Percentiles rank a stretch among this genome's conserved stretches.
phyloP scores from a whole-genome alignment of 495 filamentous ascomycete species.

The Usnea hakonensis region DNA sequence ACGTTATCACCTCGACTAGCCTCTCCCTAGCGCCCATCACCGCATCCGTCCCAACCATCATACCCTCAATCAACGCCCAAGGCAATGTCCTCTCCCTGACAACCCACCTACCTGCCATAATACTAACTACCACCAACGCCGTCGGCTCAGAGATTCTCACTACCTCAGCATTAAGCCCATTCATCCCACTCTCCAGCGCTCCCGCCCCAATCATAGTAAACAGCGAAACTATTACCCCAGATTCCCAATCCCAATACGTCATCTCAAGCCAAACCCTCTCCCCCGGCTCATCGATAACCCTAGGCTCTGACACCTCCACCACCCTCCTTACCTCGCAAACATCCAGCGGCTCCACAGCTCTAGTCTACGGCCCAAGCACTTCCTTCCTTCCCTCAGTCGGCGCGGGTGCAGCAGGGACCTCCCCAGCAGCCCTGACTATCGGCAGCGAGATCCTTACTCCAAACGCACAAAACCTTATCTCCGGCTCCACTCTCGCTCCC shows the following conservation, averaged over 20 bases:
- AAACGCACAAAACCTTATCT: neutral
- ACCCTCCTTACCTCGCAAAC: constrained; percentile 1
- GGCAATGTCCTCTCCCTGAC: constrained; percentile 7
- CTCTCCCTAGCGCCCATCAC: neutral
- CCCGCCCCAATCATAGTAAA: constrained; percentile 11
- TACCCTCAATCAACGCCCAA: constrained; percentile 6
- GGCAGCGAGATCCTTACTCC: neutral
- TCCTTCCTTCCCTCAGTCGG: neutral
- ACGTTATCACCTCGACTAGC: neutral
- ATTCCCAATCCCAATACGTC: constrained; percentile 14
- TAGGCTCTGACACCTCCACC: constrained; percentile 5
- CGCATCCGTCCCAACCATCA: neutral
- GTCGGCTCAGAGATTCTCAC: constrained; percentile 11
- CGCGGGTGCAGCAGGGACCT: neutral
- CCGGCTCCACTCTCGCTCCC: neutral
- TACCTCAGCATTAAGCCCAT: neutral
- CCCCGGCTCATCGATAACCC: constrained; percentile 3
- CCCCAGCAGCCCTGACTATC: neutral
- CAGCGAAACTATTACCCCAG: constrained; percentile 12
- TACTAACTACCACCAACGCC: constrained; percentile 8
- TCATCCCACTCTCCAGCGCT: neutral
- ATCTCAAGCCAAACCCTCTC: constrained; percentile 19
- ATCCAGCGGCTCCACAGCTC: constrained; percentile 1
- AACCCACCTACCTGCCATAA: constrained; percentile 3
- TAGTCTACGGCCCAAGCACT: constrained; percentile 8